Evolutionary conservation across 2,329 filamentous ascomycete species (phyloP).

Genomic region (Aspergillus calidoustus): DNA sequence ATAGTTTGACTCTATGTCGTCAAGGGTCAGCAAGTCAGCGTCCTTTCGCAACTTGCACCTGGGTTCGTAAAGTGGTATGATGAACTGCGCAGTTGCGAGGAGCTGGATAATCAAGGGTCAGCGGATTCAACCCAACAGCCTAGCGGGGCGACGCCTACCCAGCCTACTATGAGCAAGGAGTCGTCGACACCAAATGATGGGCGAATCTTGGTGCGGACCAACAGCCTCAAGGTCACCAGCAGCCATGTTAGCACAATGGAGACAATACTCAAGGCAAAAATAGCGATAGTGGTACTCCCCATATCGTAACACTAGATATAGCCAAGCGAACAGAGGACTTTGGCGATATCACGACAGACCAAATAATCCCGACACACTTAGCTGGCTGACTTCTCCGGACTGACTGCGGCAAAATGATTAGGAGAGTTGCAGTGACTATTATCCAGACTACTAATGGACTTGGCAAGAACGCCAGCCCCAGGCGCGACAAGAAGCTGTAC

Average conservation of each 20-base stretch:
- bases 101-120: neutral
- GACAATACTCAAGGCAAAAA: neutral
- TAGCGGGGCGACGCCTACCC: neutral
- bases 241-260: neutral
- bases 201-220: neutral
- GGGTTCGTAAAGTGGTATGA: neutral
- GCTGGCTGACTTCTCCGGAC: no score
- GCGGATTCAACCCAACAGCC: neutral
- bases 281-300: no score
- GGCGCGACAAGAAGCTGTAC: no score
- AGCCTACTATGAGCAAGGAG: neutral
- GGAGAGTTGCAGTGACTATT: no score
- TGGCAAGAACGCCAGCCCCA: no score
- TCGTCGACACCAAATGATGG: neutral
- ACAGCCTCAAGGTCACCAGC: neutral
- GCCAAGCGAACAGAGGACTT: no score
- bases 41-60: neutral
- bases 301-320: no score
- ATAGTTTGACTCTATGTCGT: neutral
- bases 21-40: neutral
- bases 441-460: no score
- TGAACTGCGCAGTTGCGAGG: neutral
- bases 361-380: no score
- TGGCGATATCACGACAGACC: no score
- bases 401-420: no score